A percentile compares a stretch with the other conserved stretches of the same genome.
phyloP scores from a whole-genome alignment of 352 stramenopile species.

The Phytophthora tubulina region DNA sequence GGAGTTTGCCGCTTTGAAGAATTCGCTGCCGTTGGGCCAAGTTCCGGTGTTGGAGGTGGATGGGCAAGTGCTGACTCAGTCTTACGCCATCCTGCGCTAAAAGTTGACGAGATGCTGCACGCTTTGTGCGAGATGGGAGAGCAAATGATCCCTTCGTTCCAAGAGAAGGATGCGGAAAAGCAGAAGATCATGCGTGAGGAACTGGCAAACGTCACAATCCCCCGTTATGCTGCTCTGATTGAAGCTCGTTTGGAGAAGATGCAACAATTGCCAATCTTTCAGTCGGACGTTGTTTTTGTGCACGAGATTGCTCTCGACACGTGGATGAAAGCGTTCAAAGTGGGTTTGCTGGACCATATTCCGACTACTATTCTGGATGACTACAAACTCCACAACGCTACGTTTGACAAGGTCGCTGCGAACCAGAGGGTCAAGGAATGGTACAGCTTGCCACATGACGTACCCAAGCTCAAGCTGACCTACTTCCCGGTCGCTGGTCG shows the following conservation, averaged over 20 bases:
- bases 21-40: constrained; percentile 55
- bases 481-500: constrained; percentile 58
- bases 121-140: constrained; percentile 45
- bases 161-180: constrained; percentile 46
- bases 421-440: constrained; percentile 47
- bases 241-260: constrained; percentile 49
- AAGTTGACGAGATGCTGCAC: constrained; percentile 67
- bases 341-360: constrained; percentile 51
- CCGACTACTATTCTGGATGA: constrained; percentile 39
- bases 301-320: constrained; percentile 50
- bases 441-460: constrained; percentile 33
- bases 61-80: constrained; percentile 63
- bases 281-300: constrained; percentile 41
- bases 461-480: constrained; percentile 52
- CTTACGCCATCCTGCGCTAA: constrained; percentile 69
- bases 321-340: constrained; percentile 37
- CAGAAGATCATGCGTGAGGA: constrained; percentile 49
- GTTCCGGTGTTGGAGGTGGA: constrained; percentile 65
- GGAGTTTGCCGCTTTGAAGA: constrained; percentile 52
- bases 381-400: constrained; percentile 41
- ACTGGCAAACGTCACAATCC: constrained; percentile 39
- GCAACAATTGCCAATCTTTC: constrained; percentile 43
- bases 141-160: constrained; percentile 38
- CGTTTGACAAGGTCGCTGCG: constrained; percentile 40
- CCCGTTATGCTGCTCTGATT: constrained; percentile 37